Base-by-base conservation (phyloP, 805 yeast species). In the Barnettozyma wickerhamii region DNA sequence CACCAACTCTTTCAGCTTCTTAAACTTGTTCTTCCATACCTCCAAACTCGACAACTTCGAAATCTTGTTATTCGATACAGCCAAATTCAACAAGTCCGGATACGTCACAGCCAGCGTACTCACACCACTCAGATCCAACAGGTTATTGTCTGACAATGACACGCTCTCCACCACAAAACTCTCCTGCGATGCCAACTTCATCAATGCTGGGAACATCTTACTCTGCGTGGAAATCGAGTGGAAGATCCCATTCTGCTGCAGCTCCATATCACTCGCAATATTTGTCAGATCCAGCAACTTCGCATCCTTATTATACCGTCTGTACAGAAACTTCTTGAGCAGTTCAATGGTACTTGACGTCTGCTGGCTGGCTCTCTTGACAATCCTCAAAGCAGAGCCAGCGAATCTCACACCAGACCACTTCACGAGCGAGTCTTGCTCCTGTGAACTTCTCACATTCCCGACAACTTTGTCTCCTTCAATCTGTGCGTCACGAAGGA, bases 121-220 rank as follows among this genome's bases (percentile, higher is more conserved):
- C 19, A 90, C 68, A 13, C 72, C 63, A 27, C 69, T 55, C 29
- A 86, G 70, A 53, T 87, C 95, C 19, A 64, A 62, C 30, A 93
- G 61, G 41, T 72, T 71, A 59, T 93, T 84, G 41, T 68, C 68
- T 17, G 90, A 75, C 27, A 88, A 60, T 59, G 81, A 84, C 7
- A 90, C 76, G 42, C 88, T 81, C 23, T 80, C 82, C 4, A 89
- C 82, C 7, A 57, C 57, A 19, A 64, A 52, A 1, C 60, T 58
- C 20, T 75, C 78, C 39, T 76, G 75, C 4, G 68, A 63, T 1
- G 95, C 95, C 7, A 91, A 63, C 57, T 83, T 85, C 84, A 91
- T 77, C 49, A 93, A 64, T 1, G 98, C 98, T 10, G 88, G 84
- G 60, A 91, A 88, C 74, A 89, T 81, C 61, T 91, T 93, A 12